Evolutionary conservation across 257 asterid genomes (phyloP), one percentile per base, ranked within the genome.

Genomic region (Solanum acaule): DNA sequence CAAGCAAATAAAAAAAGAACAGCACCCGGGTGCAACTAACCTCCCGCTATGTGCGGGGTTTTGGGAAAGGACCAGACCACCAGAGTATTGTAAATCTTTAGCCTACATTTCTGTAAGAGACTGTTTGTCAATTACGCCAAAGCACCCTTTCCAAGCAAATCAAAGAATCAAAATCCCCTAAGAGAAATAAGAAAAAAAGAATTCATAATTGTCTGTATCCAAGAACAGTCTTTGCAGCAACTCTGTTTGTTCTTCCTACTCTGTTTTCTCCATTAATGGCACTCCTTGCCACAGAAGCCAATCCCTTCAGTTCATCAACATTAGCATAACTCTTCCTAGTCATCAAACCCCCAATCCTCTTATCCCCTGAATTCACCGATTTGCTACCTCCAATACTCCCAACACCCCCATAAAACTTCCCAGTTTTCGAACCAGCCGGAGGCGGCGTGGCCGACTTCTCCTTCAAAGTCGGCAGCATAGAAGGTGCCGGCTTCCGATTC

Each of bases 251-350:
- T 42, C 87, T 44, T 42, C 85, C 86, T 68, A 49, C 92, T 79
- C 91, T 91, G 86, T 81, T 90, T 84, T 89, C 96, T 10, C 92
- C 95, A 89, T 79, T 91, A 46, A 93, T 94, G 5, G 93, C 94
- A 34, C 84, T 93, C 63, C 93, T 92, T 2, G 95, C 94, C 85
- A 92, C 93, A 20, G 90, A 90, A 42, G 90, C 90, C 88, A 92
- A 82, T 10, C 96, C 95, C 90, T 94, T 95, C 91, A 96, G 65
- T 23, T 93, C 99, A 79, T 91, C 96, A 82, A 96, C 70, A 81
- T 91, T 94, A 0, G 98, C 99, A 46, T 93, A 94, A 92, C 99
- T 97, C 87, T 96, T 97, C 91, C 99, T 93, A 10, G 91, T 91
- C 95, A 92, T 90, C 87, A 95, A 25, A 52, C 95, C 98, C 12